phyloP scores from a whole-genome alignment of 2,329 filamentous ascomycete genomes.

The Pseudogymnoascus sp. region DNA sequence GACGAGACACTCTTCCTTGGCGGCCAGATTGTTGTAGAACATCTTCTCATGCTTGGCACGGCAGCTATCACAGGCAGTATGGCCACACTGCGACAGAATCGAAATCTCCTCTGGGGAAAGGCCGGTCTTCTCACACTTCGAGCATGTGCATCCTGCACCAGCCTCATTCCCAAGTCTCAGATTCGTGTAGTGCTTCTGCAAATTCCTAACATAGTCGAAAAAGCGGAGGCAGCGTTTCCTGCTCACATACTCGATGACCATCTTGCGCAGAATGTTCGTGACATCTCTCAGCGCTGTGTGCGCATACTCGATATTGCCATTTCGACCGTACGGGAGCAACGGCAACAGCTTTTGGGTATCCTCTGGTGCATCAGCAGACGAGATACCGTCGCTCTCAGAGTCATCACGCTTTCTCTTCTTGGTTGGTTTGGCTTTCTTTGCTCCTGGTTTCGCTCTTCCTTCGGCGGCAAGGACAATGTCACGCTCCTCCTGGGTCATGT shows the following conservation, averaged over 20 bases:
- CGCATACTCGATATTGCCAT: slow-evolving; percentile 13
- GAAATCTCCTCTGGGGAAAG: slow-evolving; percentile 27
- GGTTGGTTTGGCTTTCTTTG: slow-evolving; percentile 5
- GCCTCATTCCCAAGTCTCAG: neutral
- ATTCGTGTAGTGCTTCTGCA: slow-evolving; percentile 20
- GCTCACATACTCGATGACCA: slow-evolving; percentile 26
- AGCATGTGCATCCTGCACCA: slow-evolving; percentile 22
- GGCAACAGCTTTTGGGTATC: slow-evolving; percentile 12
- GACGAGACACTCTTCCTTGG: slow-evolving; percentile 32
- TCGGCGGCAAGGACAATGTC: neutral
- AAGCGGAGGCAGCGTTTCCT: slow-evolving; percentile 29
- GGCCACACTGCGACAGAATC: slow-evolving; percentile 43
- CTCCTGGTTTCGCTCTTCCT: neutral
- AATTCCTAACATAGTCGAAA: slow-evolving; percentile 26
- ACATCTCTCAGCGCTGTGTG: slow-evolving; percentile 19
- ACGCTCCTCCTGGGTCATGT: slow-evolving; percentile 4
- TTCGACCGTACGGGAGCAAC: slow-evolving; percentile 11
- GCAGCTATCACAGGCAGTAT: slow-evolving; percentile 40
- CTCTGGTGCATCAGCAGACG: slow-evolving; percentile 7
- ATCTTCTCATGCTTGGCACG: slow-evolving; percentile 15
- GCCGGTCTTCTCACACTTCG: slow-evolving; percentile 26
- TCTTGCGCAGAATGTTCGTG: slow-evolving; percentile 22
- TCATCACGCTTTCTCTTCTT: slow-evolving; percentile 6
- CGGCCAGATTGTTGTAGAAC: slow-evolving; percentile 7
- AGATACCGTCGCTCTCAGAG: slow-evolving; percentile 10